Evolutionary conservation across 164 flowering plant species (phyloP).

Genomic region (Nymphaea thermarum): DNA sequence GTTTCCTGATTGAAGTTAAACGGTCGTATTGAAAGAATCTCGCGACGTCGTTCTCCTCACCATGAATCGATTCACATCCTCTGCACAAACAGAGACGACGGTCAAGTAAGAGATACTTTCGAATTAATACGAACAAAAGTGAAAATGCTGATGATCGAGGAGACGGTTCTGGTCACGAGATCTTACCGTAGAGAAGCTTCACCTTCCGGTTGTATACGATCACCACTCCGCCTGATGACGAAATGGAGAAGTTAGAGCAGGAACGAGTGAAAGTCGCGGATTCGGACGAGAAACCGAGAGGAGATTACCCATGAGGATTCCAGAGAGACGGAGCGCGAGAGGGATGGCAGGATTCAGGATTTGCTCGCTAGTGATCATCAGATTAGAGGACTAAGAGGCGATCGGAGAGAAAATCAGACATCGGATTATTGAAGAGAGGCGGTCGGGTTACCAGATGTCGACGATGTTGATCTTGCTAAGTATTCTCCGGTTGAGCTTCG

Average conservation of each 20-base stretch:
- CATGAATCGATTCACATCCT: neutral
- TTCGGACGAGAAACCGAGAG: neutral
- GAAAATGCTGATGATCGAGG: neutral
- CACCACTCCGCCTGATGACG: slow-evolving; percentile 70
- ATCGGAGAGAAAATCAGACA: neutral
- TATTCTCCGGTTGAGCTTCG: slow-evolving; percentile 65
- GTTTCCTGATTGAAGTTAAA: no score
- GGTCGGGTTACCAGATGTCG: slow-evolving; percentile 50
- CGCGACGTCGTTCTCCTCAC: neutral
- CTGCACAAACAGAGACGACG: slow-evolving; percentile 1
- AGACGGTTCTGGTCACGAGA: neutral
- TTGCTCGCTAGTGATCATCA: slow-evolving; percentile 51
- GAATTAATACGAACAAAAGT: neutral
- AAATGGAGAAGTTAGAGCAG: neutral
- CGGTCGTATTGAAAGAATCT: no score
- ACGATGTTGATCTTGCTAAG: slow-evolving; percentile 63
- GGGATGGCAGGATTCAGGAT: slow-evolving; percentile 87
- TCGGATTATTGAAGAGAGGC: neutral
- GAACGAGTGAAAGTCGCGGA: neutral
- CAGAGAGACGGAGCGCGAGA: slow-evolving; percentile 88
- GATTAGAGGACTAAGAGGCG: neutral
- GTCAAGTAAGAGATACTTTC: slow-evolving; percentile 1
- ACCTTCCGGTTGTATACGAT: slow-evolving; percentile 87
- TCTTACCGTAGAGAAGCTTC: slow-evolving; percentile 65
- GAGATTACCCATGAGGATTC: slow-evolving; percentile 85